Evolutionary conservation across 1,139 yeast species (phyloP), one percentile per base, ranked within the genome.

Genomic region (Yamadazyma sp.): DNA sequence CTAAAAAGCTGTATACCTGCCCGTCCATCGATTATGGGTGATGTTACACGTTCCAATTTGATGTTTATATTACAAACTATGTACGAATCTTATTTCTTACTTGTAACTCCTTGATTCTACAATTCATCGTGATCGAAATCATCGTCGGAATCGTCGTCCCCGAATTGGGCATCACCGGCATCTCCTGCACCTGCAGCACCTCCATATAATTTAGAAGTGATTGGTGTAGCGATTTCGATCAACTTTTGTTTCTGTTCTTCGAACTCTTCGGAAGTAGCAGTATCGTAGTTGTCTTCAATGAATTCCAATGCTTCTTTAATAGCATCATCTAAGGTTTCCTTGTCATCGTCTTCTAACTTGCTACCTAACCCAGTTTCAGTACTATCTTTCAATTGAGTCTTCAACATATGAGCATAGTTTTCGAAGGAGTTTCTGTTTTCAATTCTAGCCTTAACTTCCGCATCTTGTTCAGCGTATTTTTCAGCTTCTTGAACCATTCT

Each of bases 401-500:
- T 69, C 54, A 70, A 65, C 51, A 65, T 51, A 53, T 69, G 73
- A 34, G 69, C 75, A 53, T 69, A 70, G 64, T 72, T 70, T 58
- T 72, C 77, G 47, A 72, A 66, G 11, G 76, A 69, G 62, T 72
- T 72, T 55, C 75, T 62, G 18, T 75, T 77, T 58, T 86, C 95
- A 55, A 87, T 84, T 77, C 82, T 86, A 52, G 79, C 80, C 69
- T 86, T 84, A 45, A 86, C 70, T 60, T 81, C 88, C 45, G 83
- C 81, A 70, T 87, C 96, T 71, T 87, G 91, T 60, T 83, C 83
- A 53, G 95, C 95, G 60, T 74, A 88, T 70, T 85, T 81, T 72
- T 87, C 96, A 51, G 95, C 96, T 64, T 88, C 96, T 66, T 83
- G 88, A 55, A 87, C 95, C 96, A 87, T 88, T 71, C 89, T 84